Evolutionary conservation across 2,329 filamentous ascomycete species (phyloP), one percentile per base, ranked within the genome.

Genomic region (Alternaria conjuncta): DNA sequence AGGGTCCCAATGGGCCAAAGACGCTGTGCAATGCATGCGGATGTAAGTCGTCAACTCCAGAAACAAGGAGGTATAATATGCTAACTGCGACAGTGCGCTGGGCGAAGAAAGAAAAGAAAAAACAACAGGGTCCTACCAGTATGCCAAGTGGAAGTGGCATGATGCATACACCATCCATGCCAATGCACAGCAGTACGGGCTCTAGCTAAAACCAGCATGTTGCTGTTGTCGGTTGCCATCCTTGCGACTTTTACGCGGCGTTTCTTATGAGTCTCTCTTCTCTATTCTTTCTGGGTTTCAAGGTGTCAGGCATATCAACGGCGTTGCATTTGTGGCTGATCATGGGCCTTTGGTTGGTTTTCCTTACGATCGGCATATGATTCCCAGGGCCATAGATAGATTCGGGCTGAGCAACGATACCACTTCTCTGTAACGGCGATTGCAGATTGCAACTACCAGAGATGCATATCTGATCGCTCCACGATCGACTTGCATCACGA

Each of bases 1-100:
- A 97, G 79, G 95, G 95, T 0, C 95, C 95, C 0, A 93, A 88
- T 66, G 95, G 95, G 3, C 94, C 94, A 1, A 97, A 98, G 81
- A 97, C 95, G 9, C 83, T 98, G 12, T 98, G 95, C 81, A 98
- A 98, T 82, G 95, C 95, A 8, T 98, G 95, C 77, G 95, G 95
- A 89, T 92, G 87, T 87, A 72, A 82, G 85, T 84, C n/a, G 4
- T 1, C 20, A 8, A 12, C 28, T 5, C 9, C 13, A 41, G 28
- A 23, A 44, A 3, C n/a, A 12, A 10, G 3, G 21, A 4, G 23
- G 10, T 13, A 15, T 36, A 9, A 1, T 15, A n/a, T 66, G 50
- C 73, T 77, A 54, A 76, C 46, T 53, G 63, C 54, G 53, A 43
- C 67, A 86, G 85, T 87, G 71, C 84, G 86, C 47, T 88, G 86